phyloP scores from a whole-genome alignment of 441 rosid genomes.

The Gossypium gossypioides region DNA sequence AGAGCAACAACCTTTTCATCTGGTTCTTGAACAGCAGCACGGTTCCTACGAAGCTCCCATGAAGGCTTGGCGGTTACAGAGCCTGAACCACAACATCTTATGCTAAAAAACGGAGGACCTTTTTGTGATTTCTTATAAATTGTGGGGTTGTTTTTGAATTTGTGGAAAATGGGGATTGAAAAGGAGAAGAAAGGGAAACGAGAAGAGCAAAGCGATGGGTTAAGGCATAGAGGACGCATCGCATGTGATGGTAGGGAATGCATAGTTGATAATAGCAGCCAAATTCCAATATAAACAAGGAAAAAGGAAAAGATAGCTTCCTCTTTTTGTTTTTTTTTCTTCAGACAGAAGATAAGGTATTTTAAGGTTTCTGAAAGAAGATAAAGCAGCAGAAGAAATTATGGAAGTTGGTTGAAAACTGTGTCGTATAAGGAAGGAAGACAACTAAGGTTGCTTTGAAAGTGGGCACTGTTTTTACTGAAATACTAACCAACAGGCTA shows the following conservation, averaged over 20 bases:
- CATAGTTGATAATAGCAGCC: slow-evolving; percentile 18
- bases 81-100: slow-evolving; percentile 39
- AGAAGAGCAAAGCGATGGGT: slow-evolving; percentile 32
- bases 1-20: slow-evolving; percentile 70
- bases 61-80: slow-evolving; percentile 68
- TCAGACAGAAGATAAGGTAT: neutral
- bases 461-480: neutral
- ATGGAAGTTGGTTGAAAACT: neutral
- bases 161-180: slow-evolving; percentile 32
- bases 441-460: neutral
- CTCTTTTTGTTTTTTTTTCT: neutral
- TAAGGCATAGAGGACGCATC: slow-evolving; percentile 46
- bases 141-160: slow-evolving; percentile 20
- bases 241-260: slow-evolving; percentile 34
- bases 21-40: slow-evolving; percentile 21
- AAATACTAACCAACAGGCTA: no score
- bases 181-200: slow-evolving; percentile 27
- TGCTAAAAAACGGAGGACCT: slow-evolving; percentile 11
- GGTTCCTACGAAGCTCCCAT: slow-evolving; percentile 42
- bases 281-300: neutral
- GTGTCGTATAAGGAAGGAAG: slow-evolving; percentile 1
- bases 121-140: slow-evolving; percentile 15
- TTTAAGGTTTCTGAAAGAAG: neutral
- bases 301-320: neutral
- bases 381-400: neutral